Evolutionary conservation across 1,139 yeast genomes (phyloP).

Genomic region (Yamadazyma trypodendri): DNA sequence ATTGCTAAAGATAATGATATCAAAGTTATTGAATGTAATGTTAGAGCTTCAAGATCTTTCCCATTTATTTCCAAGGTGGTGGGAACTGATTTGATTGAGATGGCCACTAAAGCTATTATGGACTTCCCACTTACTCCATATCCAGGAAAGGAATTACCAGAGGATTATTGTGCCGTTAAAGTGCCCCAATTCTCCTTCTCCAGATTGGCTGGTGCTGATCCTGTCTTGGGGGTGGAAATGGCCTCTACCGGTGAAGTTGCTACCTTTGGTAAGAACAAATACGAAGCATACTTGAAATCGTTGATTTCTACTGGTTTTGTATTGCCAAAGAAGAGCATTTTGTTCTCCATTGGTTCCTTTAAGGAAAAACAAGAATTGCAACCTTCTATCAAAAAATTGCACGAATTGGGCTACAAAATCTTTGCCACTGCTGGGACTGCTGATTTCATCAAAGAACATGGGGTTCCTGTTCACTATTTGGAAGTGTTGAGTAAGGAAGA

Average conservation of each 20-base stretch:
- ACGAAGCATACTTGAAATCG: conserved; percentile 95
- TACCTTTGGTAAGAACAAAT: conserved; percentile 91
- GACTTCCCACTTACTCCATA: conserved; percentile 86
- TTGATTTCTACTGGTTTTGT: conserved; percentile 93
- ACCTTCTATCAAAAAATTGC: conserved; percentile 80
- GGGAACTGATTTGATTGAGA: conserved; percentile 93
- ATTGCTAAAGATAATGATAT: conserved; percentile 87
- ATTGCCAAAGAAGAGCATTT: conserved; percentile 90
- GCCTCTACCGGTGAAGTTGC: conserved; percentile 99
- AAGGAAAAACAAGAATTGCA: conserved; percentile 93
- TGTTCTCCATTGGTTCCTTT: conserved; percentile 94
- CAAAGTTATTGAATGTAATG: conserved; percentile 98
- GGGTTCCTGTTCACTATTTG: conserved; percentile 89
- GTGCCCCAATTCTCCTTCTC: conserved; percentile 99
- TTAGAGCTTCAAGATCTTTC: conserved; percentile 97
- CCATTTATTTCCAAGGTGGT: conserved; percentile 98
- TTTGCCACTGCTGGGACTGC: conserved; percentile 99
- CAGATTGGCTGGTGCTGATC: conserved; percentile 97
- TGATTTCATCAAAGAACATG: conserved; percentile 94
- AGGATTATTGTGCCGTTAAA: conserved; percentile 93
- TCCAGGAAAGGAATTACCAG: conserved; percentile 86
- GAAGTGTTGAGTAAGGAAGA: conserved; percentile 78
- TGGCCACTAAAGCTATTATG: conserved; percentile 96
- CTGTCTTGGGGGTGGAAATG: conserved; percentile 98
- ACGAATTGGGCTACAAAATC: conserved; percentile 82